phyloP scores from a whole-genome alignment of 2,329 filamentous ascomycete species.

The Diaporthe australafricana region DNA sequence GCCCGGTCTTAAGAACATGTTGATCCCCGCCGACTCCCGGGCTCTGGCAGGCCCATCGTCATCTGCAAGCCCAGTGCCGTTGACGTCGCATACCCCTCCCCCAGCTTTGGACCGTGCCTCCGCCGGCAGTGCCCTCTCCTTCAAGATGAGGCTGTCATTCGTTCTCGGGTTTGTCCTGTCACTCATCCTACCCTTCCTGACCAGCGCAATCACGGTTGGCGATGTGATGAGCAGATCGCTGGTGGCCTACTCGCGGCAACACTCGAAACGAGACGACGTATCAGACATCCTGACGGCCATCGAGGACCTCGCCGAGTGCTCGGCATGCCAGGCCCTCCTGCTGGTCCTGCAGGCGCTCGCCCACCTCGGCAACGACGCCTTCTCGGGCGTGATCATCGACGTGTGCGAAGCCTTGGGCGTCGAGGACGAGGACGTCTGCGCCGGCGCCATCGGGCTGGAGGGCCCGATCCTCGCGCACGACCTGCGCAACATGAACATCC shows the following conservation, averaged over 20 bases:
- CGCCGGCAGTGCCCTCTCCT: not conserved
- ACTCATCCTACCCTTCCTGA: slow-evolving; percentile 15
- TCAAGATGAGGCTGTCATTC: slow-evolving; percentile 31
- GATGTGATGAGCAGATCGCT: slow-evolving; percentile 28
- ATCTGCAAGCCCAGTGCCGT: not conserved
- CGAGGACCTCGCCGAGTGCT: slow-evolving; percentile 35
- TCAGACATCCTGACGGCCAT: slow-evolving; percentile 31
- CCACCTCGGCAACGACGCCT: slow-evolving; percentile 45
- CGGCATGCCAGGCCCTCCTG: slow-evolving; percentile 29
- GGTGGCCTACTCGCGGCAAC: slow-evolving; percentile 17
- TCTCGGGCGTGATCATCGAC: slow-evolving; percentile 49
- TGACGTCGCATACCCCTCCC: not conserved
- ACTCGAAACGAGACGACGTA: slow-evolving; percentile 18
- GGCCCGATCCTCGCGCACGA: slow-evolving; percentile 64
- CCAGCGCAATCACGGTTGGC: slow-evolving; percentile 26
- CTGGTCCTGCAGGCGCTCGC: slow-evolving; percentile 34
- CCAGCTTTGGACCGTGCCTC: not conserved
- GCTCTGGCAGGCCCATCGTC: not conserved
- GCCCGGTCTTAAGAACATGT: not conserved
- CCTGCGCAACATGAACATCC: slow-evolving; percentile 58
- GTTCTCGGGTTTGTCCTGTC: slow-evolving; percentile 6
- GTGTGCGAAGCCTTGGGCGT: slow-evolving; percentile 51
- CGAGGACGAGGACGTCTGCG: slow-evolving; percentile 67
- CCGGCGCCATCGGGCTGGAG: slow-evolving; percentile 62
- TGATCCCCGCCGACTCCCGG: no score